phyloP scores from a whole-genome alignment of 208 protist genomes.

The Wallacemonas collosoma region DNA sequence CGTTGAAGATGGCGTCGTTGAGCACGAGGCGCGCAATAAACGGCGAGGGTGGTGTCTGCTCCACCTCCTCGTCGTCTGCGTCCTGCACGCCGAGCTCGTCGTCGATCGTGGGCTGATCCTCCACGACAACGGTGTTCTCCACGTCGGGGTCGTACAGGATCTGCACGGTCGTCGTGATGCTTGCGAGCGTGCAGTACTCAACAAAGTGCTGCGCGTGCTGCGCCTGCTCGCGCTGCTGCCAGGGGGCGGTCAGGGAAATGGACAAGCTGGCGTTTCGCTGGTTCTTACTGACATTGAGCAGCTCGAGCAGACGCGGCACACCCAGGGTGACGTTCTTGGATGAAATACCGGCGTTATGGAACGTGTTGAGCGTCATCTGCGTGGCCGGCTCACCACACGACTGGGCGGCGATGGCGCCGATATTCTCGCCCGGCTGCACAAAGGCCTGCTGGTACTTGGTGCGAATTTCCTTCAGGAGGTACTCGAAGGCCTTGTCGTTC shows the following conservation, averaged over 20 bases:
- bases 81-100: constrained; percentile 69
- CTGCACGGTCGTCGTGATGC: constrained; percentile 91
- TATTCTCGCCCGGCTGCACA: too few species aligned
- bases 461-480: too few species aligned
- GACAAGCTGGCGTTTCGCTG: constrained; percentile 96
- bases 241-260: constrained; percentile 88
- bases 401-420: too few species aligned
- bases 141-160: constrained; percentile 98
- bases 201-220: constrained; percentile 91
- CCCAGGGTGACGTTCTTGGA: too few species aligned
- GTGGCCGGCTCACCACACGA: too few species aligned
- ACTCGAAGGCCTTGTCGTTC: constrained; percentile 95
- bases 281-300: too few species aligned
- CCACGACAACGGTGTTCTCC: constrained; percentile 91
- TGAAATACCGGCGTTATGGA: too few species aligned
- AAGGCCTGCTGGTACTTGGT: too few species aligned
- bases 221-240: constrained; percentile 62
- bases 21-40: constrained; percentile 97
- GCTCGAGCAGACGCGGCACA: too few species aligned
- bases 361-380: too few species aligned
- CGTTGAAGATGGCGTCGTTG: constrained; percentile 88
- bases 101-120: constrained; percentile 89
- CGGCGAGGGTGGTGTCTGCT: constrained; percentile 70
- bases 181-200: constrained; percentile 95
- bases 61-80: constrained; percentile 44